Percentiles rank a stretch among this genome's conserved stretches.
These are phyloP conservation scores for Lasiosphaeris hirsuta DNA, from an alignment of 495 filamentous ascomycete species.

Conservation along the genomic window DNA sequence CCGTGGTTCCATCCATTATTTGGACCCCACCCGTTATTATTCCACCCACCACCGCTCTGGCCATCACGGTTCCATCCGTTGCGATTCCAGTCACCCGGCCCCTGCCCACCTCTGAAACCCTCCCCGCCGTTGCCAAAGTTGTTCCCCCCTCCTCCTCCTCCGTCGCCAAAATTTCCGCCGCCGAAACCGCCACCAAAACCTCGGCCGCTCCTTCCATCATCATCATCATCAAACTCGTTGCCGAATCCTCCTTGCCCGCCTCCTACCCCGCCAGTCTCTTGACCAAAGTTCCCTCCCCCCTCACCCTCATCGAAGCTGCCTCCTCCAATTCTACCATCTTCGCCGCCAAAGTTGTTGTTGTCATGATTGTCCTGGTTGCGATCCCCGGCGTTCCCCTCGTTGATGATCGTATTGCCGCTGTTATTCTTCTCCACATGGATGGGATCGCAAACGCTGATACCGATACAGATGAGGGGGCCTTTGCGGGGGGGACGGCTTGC, in stretches of 20 bases:
- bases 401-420: too few relatives aligned
- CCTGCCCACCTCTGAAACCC: not conserved
- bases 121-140: not conserved
- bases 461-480: slow-evolving; percentile 26
- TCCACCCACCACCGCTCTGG: not conserved
- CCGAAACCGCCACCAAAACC: not conserved
- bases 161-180: not conserved
- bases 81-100: not conserved
- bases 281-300: not conserved
- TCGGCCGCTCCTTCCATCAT: not conserved
- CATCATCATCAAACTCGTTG: too few relatives aligned
- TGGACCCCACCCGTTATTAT: too few relatives aligned
- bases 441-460: slow-evolving; percentile 30
- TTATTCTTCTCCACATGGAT: slow-evolving; percentile 8
- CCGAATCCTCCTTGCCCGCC: too few relatives aligned
- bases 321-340: not conserved
- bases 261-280: not conserved
- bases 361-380: slow-evolving; percentile 9
- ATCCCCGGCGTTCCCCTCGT: slow-evolving; percentile 7
- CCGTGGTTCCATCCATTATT: too few relatives aligned
- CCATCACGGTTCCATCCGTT: too few relatives aligned
- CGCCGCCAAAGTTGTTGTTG: not conserved
- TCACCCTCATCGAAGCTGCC: too few relatives aligned
- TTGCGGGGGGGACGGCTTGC: too few relatives aligned
- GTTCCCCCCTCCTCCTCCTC: too few relatives aligned